Evolutionary conservation across 306 rosid species (phyloP).

Genomic region (Comarum palustre): DNA sequence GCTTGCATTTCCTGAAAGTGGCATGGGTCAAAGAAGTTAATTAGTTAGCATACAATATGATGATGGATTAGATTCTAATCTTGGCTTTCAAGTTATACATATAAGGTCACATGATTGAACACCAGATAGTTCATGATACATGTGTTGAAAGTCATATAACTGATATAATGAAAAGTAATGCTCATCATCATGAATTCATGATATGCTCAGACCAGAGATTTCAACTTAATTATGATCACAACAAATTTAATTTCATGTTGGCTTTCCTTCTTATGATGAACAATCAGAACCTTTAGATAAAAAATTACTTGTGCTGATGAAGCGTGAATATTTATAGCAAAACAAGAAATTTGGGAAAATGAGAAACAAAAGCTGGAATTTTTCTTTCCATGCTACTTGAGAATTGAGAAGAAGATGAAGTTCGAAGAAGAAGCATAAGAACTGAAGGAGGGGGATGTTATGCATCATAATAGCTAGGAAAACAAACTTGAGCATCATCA

Average conservation of each 20-base stretch:
- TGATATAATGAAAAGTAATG: constrained; percentile 2
- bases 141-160: neutral
- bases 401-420: too few species aligned
- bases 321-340: neutral
- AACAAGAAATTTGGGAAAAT: neutral
- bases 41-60: neutral
- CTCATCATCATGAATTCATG: neutral
- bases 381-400: neutral
- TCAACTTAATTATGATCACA: neutral
- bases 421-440: too few species aligned
- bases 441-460: neutral
- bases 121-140: neutral
- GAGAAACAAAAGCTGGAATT: neutral
- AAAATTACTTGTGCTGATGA: neutral
- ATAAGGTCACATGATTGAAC: constrained; percentile 4
- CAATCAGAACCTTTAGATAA: neutral
- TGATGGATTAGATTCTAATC: neutral
- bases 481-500: neutral
- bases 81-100: constrained; percentile 10
- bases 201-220: neutral
- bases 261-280: neutral
- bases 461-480: neutral
- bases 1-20: constrained; percentile 63
- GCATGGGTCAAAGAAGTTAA: neutral
- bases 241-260: neutral